These are phyloP conservation scores for Phytophthora litchii DNA, from an alignment of 352 stramenopile genomes.

Conservation along the genomic window DNA sequence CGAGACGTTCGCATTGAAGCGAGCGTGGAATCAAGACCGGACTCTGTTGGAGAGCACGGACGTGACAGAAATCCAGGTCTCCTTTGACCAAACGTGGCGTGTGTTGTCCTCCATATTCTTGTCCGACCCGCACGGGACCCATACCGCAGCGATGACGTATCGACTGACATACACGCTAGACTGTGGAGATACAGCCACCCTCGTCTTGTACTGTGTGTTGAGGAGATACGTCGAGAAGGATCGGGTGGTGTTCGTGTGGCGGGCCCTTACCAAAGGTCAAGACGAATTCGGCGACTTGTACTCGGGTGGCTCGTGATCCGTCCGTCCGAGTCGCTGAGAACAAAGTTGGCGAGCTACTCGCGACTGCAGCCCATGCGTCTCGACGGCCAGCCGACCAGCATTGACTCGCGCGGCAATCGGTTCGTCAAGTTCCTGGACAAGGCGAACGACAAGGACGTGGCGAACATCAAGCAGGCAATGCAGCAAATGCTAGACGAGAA, in stretches of 20 bases:
- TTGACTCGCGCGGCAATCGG: background rate
- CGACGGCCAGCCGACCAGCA: background rate
- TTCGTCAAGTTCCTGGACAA: slow-evolving; percentile 16
- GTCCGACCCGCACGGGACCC: background rate
- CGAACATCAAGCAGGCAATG: slow-evolving; percentile 1
- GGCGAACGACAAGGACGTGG: slow-evolving; percentile 6
- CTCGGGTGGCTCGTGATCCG: slow-evolving; percentile 39
- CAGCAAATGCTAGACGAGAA: background rate
- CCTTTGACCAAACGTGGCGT: slow-evolving; percentile 8
- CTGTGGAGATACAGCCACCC: background rate
- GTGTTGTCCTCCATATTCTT: slow-evolving; percentile 2
- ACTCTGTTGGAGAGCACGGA: slow-evolving; percentile 10
- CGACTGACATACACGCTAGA: slow-evolving; percentile 1
- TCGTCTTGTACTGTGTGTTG: slow-evolving; percentile 29
- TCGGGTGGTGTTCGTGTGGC: slow-evolving; percentile 62
- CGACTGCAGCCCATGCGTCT: slow-evolving; percentile 3
- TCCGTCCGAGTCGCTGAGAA: slow-evolving; percentile 1
- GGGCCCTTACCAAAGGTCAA: slow-evolving; percentile 35
- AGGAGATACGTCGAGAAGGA: slow-evolving; percentile 42
- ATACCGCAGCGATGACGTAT: slow-evolving; percentile 11
- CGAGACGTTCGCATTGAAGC: background rate
- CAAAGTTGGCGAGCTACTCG: slow-evolving; percentile 7
- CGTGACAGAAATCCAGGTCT: slow-evolving; percentile 2
- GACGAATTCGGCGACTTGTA: slow-evolving; percentile 36
- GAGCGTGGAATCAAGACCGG: background rate